Evolutionary conservation across 2,329 filamentous ascomycete genomes (phyloP), one percentile per base, ranked within the genome.

Genomic region (Tolypocladium paradoxum): DNA sequence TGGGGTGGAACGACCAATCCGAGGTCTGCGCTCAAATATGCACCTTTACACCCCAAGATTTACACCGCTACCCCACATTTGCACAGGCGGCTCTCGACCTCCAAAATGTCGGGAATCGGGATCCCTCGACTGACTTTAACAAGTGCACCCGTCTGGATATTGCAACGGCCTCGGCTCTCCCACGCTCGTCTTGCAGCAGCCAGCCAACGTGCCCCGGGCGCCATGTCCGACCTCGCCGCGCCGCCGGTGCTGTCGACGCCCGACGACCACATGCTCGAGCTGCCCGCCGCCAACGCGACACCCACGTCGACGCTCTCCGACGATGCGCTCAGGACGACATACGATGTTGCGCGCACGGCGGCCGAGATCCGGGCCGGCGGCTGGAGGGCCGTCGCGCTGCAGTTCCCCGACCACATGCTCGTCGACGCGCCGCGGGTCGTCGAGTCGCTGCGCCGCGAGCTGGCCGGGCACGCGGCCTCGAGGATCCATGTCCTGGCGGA

Each of bases 361-460:
- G 69, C 73, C 36, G 88, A 96, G 68, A 87, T 99, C 48, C 75
- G 76, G n/a, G 70, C 76, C 6, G 86, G 83, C 45, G 77, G 77
- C 67, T 95, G 89, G 80, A 79, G 73, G 57, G 81, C 87, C 50
- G 81, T 99, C 34, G 93, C 90, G 1, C 73, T 99, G n/a, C 93
- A 99, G 66, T 97, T 99, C 61, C 92, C 93, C 0, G 93, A 99
- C 70, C 78, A 85, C 31, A 95, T 97, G 89, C 79, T 99, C 1
- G 76, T 81, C 1, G 90, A 99, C 75, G 89, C 88, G 9, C 86
- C 90, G 6, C 78, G 86, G 54, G 88, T 96, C 0, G 90, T 86
- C 53, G 82, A 85, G 52, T 73, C 82, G 0, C 70, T 73, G 2
- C 53, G 55, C 0, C 55, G 56, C 8, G 65, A 69, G 50, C 58